Percentiles rank a stretch among this genome's conserved stretches.
Conservation (phyloP, 148 eudicot genomes). For the Agrostemma githago region DNA sequence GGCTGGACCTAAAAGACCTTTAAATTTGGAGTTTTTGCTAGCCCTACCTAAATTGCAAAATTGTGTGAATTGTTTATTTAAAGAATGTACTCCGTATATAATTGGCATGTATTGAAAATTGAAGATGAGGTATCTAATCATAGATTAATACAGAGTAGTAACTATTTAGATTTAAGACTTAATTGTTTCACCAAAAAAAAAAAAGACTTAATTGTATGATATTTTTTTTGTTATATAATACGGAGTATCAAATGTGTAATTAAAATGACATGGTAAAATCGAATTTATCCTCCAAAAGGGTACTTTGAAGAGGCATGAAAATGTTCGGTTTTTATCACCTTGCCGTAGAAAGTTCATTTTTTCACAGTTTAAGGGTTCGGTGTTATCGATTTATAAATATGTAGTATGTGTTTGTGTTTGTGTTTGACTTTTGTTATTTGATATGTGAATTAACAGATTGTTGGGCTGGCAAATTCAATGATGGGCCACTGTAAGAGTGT, state of each 20-base stretch:
- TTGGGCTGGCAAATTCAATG: slow-evolving; percentile 97
- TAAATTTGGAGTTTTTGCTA: background rate
- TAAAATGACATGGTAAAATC: too few relatives aligned
- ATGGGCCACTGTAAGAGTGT: slow-evolving; percentile 62
- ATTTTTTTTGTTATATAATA: too few relatives aligned
- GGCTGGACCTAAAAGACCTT: background rate
- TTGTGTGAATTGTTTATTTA: background rate
- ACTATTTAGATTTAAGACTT: background rate
- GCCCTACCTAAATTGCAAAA: background rate
- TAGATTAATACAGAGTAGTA: too few relatives aligned
- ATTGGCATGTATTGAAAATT: background rate
- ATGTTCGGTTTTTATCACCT: background rate
- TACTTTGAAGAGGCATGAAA: background rate
- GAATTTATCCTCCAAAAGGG: too few relatives aligned
- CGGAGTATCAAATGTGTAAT: too few relatives aligned
- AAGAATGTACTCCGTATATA: background rate
- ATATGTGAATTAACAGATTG: slow-evolving; percentile 45
- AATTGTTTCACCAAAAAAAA: too few relatives aligned
- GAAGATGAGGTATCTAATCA: too few relatives aligned
- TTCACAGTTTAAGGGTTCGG: background rate
- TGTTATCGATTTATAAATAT: background rate
- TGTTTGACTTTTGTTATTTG: background rate
- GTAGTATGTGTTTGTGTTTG: background rate
- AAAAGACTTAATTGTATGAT: too few relatives aligned
- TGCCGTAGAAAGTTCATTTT: background rate